Evolutionary conservation across 129 eudicot species (phyloP), one percentile per base, ranked within the genome.

Genomic region (Logfia minima): DNA sequence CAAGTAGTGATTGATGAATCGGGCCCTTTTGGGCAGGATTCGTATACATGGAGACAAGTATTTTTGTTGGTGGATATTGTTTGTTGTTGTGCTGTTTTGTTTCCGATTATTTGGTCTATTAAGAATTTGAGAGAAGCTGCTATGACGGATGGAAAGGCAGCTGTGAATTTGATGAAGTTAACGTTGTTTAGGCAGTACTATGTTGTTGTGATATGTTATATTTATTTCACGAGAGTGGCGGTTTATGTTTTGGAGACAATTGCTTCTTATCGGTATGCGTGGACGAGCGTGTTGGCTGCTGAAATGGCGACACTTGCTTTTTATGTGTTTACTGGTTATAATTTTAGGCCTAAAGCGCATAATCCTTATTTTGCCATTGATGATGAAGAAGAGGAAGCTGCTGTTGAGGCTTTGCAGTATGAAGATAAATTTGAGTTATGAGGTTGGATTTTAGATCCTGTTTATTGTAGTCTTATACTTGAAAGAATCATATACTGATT

Each of bases 341-440:
- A 72, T 62, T 87, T 87, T 79, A 87, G 88, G 86, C 90, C 90
- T 0, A 87, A 84, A 75, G 67, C 62, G 63, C 84, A 87, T 28
- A 87, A 87, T 37, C 90, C 90, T 11, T 87, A 87, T 43, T 81
- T 87, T 66, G 90, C 88, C 18, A 78, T 87, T 56, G 90, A 87
- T 72, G 90, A 87, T 76, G 88, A 87, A 13, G 90, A 87, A 65
- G 90, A 87, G 60, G 90, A 87, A 81, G 90, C 88, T 78, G 87
- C 90, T 39, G 74, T 84, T 6, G 88, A 87, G 75, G 83, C 80
- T 59, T 51, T 87, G 63, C 84, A 81, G 85, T 81, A 84, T 62
- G 90, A 87, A 78, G 88, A 87, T 79, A 88, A 87, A 41, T 84
- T 87, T 75, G 90, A 87, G 48, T 79, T 87, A 56, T 87, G 78